Evolutionary conservation across 495 filamentous ascomycete genomes (phyloP).

Genomic region (Xylaria flabelliformis): DNA sequence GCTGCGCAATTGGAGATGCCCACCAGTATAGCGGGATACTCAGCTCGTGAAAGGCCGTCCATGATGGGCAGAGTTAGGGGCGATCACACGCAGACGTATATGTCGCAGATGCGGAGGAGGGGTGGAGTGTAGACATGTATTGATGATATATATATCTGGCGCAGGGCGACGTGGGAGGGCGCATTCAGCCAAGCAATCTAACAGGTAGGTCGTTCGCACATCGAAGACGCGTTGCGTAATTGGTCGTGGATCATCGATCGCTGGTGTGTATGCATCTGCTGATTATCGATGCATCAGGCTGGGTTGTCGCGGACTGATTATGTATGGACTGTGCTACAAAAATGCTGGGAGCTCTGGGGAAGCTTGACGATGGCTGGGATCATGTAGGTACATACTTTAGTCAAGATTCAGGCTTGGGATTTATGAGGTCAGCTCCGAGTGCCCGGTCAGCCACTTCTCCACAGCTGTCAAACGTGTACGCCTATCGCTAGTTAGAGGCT

Average conservation of each 20-base stretch:
- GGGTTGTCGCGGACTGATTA: not conserved
- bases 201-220: not conserved
- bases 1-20: conserved; percentile 41
- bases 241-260: not conserved
- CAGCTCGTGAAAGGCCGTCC: conserved; percentile 82
- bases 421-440: conserved; percentile 28
- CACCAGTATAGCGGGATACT: conserved; percentile 97
- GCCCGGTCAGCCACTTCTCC: conserved; percentile 21
- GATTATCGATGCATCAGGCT: conserved; percentile 22
- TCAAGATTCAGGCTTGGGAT: conserved; percentile 20
- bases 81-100: conserved; percentile 34
- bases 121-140: conserved; percentile 43
- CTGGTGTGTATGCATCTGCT: not conserved
- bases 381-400: not conserved
- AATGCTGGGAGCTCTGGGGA: conserved; percentile 10
- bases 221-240: not conserved
- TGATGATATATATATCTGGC: conserved; percentile 41
- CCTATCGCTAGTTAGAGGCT: too few species aligned
- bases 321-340: not conserved
- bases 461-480: conserved; percentile 20
- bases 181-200: conserved; percentile 34
- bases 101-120: conserved; percentile 33
- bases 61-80: conserved; percentile 57
- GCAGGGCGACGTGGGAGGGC: conserved; percentile 27
- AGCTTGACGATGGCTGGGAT: conserved; percentile 17